Evolutionary conservation across 257 asterid species (phyloP), one percentile per base, ranked within the genome.

Genomic region (Datura wrightii): DNA sequence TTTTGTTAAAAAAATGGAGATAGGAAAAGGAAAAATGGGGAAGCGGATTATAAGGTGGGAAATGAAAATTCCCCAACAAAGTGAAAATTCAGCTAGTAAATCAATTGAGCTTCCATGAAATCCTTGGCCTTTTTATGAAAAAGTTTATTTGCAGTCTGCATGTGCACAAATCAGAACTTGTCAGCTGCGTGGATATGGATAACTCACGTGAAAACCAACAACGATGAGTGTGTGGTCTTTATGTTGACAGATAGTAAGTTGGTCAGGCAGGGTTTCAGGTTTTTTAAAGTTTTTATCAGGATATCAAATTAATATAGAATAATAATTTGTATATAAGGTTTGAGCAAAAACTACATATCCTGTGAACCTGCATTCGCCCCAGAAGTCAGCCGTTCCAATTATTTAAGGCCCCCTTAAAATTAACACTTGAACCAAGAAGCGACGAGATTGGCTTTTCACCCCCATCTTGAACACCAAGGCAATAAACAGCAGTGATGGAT

Each of bases 111-210:
- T 24, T 24, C 31, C 31, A 24, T 1, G 31, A 24, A 24, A 66
- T 66, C 10, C 10, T 66, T 36, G 19, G 8, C 19, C 5, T 66
- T 66, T 13, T 36, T 31, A 14, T 37, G 74, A 66, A 66, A 6
- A 36, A 66, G 11, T 14, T 67, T 15, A 36, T 14, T 67, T 24
- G 44, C 44, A 76, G 34, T 89, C 46, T 16, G 6, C 79, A 50
- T 41, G 81, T 46, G 74, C 54, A 34, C 50, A 19, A 13, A 70
- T 53, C 58, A 76, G 46, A 31, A 13, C 7, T 31, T 76, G 82
- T 50, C 82, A 24, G 62, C 82, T 14, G 82, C 31, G 19, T 5
- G 62, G 8, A 76, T 50, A 76, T 53, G 65, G 65, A 58, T 58
- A 48, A 6, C 80, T 74, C 80, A 31, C 41, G 3, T 48, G 11